phyloP scores from a whole-genome alignment of 139 green algal species.

The Monoraphidium neglectum region DNA sequence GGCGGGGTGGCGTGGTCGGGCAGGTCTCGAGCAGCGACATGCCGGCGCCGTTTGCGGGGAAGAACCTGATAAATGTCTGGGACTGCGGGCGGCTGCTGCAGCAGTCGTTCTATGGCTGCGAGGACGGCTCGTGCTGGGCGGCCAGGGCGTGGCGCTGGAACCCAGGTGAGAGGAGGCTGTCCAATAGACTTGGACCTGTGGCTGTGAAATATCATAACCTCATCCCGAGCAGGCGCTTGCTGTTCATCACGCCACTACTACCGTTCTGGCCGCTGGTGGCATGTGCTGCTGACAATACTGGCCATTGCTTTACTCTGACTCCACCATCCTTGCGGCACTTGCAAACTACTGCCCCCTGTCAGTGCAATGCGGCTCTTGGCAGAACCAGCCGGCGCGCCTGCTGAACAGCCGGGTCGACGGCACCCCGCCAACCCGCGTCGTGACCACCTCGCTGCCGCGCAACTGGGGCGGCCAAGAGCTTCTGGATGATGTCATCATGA shows the following conservation, averaged over 20 bases:
- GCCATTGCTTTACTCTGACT: not conserved
- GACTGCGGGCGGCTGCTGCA: constrained; percentile 24
- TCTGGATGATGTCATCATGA: constrained; percentile 23
- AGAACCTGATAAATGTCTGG: constrained; percentile 33
- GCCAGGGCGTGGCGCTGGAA: constrained; percentile 10
- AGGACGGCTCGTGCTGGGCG: constrained; percentile 26
- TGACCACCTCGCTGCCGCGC: not conserved
- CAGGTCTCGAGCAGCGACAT: constrained; percentile 13
- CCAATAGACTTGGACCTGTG: not conserved
- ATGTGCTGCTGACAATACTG: not conserved
- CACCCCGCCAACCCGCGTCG: not conserved
- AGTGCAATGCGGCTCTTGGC: constrained; percentile 30
- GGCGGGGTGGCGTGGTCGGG: constrained; percentile 1
- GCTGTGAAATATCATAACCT: not conserved
- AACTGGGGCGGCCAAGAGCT: constrained; percentile 31
- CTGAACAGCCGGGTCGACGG: not conserved
- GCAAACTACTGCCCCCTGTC: not conserved
- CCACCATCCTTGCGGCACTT: not conserved
- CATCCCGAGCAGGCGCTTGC: not conserved
- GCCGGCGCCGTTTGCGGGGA: constrained; percentile 1
- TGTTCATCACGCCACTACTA: not conserved
- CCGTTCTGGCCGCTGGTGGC: no score
- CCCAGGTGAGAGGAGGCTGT: not conserved
- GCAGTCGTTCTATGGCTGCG: constrained; percentile 9
- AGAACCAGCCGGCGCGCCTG: constrained; percentile 16